These are phyloP conservation scores for Cyclotella kingstonii DNA, from an alignment of 108 stramenopile species.

Conservation along the genomic window DNA sequence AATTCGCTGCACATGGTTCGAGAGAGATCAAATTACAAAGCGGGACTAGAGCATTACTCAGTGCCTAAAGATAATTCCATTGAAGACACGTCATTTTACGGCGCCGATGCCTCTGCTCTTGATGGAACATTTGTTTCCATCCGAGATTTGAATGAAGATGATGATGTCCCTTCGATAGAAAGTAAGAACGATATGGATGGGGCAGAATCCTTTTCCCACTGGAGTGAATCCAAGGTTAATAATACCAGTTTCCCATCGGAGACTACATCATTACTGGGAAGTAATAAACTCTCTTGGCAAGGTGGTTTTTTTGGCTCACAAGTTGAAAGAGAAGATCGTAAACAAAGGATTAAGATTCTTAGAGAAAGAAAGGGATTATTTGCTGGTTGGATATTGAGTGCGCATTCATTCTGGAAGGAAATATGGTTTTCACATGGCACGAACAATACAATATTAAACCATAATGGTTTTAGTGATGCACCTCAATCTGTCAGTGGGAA, in stretches of 20 bases:
- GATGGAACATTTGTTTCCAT: conserved; percentile 45
- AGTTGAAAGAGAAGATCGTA: conserved; percentile 44
- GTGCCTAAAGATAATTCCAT: background rate
- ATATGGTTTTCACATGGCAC: background rate
- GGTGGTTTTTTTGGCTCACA: conserved; percentile 46
- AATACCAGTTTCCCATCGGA: conserved; percentile 26
- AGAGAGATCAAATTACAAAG: conserved; percentile 6
- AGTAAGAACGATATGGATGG: conserved; percentile 5
- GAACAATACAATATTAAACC: background rate
- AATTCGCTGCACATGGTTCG: conserved; percentile 28
- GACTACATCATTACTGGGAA: conserved; percentile 25
- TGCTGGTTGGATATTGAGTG: conserved; percentile 17
- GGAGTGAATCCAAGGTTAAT: conserved; percentile 10
- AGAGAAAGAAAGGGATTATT: conserved; percentile 18
- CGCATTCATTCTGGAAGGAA: conserved; percentile 5
- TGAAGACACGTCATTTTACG: conserved; percentile 31
- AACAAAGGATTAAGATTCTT: conserved; percentile 30
- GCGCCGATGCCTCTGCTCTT: conserved; percentile 41
- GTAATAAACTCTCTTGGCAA: conserved; percentile 27
- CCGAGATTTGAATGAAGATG: conserved; percentile 44
- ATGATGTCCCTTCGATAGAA: conserved; percentile 43
- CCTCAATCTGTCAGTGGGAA: conserved; percentile 33
- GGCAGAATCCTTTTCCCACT: background rate
- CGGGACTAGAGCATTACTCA: too few relatives aligned
- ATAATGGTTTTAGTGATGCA: conserved; percentile 8